Percentiles rank a stretch among this genome's conserved stretches.
Conservation (phyloP, 345 rosid genomes). For the Triadica sebifera region DNA sequence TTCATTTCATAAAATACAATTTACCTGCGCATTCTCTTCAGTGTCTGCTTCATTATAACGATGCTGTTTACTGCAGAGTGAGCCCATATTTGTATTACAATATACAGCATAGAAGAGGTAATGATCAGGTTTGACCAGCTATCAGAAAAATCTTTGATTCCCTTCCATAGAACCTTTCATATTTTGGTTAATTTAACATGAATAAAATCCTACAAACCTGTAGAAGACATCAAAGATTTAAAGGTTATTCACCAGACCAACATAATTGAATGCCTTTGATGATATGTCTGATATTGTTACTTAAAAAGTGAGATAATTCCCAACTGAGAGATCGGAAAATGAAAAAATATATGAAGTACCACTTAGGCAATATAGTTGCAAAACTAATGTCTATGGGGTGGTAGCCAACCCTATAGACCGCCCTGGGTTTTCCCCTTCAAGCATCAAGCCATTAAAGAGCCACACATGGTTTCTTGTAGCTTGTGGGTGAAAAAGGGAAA, state of each 20-base stretch:
- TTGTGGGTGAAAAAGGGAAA: too few relatives aligned
- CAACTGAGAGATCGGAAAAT: background rate
- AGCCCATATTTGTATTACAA: conserved; percentile 56
- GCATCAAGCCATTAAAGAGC: too few relatives aligned
- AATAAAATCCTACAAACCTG: conserved; percentile 17
- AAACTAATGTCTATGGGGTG: too few relatives aligned
- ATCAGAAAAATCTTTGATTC: conserved; percentile 6
- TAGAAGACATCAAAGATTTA: background rate
- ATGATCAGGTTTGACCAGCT: conserved; percentile 30
- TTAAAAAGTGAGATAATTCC: background rate
- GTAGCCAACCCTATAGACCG: too few relatives aligned
- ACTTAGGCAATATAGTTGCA: too few relatives aligned
- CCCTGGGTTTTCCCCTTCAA: too few relatives aligned
- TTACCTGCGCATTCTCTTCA: conserved; percentile 84
- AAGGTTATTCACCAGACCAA: conserved; percentile 4
- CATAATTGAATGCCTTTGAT: background rate
- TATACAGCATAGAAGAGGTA: conserved; percentile 47
- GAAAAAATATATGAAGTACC: background rate
- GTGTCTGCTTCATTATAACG: conserved; percentile 60
- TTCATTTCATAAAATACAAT: conserved; percentile 8
- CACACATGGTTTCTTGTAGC: too few relatives aligned
- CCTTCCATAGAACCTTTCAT: conserved; percentile 23
- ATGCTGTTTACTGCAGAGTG: conserved; percentile 76
- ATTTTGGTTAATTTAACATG: conserved; percentile 24
- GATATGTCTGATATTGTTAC: background rate